phyloP scores from a whole-genome alignment of 345 rosid genomes.

The Heritiera littoralis region DNA sequence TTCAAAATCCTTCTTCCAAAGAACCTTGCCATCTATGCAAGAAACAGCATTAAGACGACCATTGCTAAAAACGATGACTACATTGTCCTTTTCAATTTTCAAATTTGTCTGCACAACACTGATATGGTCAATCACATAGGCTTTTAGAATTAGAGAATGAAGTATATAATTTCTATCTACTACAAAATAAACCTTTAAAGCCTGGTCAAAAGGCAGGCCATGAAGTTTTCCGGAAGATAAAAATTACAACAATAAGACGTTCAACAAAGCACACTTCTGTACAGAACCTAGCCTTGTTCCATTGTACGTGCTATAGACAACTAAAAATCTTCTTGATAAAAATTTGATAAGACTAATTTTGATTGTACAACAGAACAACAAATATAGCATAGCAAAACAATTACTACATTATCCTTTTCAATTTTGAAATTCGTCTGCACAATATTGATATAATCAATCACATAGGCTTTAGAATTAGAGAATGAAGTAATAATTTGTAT shows the following conservation, averaged over 20 bases:
- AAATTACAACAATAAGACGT: background rate
- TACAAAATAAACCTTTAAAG: background rate
- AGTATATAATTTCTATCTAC: background rate
- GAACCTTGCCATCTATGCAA: slow-evolving; percentile 77
- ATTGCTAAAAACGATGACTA: slow-evolving; percentile 58
- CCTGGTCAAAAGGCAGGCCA: background rate
- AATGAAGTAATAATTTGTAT: background rate
- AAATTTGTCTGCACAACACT: slow-evolving; percentile 54
- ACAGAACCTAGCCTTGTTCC: background rate
- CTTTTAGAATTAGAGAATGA: background rate
- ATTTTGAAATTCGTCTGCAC: slow-evolving; percentile 63
- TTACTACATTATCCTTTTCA: slow-evolving; percentile 64
- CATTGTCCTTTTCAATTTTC: slow-evolving; percentile 68
- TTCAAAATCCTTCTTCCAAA: slow-evolving; percentile 85
- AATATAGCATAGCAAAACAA: slow-evolving; percentile 39
- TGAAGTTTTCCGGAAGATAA: background rate
- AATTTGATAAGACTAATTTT: background rate
- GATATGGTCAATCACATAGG: slow-evolving; percentile 5
- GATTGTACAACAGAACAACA: background rate
- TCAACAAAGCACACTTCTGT: background rate
- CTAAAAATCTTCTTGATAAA: background rate
- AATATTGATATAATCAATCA: slow-evolving; percentile 9
- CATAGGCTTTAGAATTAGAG: background rate
- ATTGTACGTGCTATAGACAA: background rate
- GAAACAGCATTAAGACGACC: slow-evolving; percentile 88